Evolutionary conservation across 257 asterid species (phyloP), one percentile per base, ranked within the genome.

Genomic region (Salvia splendens): DNA sequence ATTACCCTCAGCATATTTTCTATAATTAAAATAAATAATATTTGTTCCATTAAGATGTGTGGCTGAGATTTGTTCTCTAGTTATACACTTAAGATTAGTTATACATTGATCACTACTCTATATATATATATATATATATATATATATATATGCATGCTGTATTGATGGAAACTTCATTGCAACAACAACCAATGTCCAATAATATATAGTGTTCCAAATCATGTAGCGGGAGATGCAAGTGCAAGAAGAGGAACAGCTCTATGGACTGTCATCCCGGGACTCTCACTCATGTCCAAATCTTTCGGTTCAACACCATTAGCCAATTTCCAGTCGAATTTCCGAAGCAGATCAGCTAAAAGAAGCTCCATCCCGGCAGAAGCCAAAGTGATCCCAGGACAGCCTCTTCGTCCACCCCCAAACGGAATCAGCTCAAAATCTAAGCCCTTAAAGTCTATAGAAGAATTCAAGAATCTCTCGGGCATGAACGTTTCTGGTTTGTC

Each of bases 331-430:
- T 81, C 64, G 40, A 75, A 79, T 42, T 68, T 75, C 4, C 70
- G 77, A 61, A 84, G 36, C 12, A 81, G 46, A 45, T 71, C 74
- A 43, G 85, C 89, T 3, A 84, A 1, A 51, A 74, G 67, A 4
- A 71, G 41, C 50, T 77, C 83, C 49, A 61, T 50, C 9, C 40
- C 38, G 1, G 62, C 74, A 14, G 70, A 35, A 0, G 76, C 72
- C 12, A 78, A 50, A 0, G 74, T 5, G 8, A 69, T 74, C 2
- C 85, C 78, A 0, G 83, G 86, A 28, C 89, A 84, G 0, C 77
- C 75, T 40, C 85, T 79, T n/a, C 85, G 47, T 0, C 87, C 90
- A 0, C 84, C 63, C n/a, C 90, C 89, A 28, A 85, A 85, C 0
- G 86, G 85, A 4, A 82, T 74, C 6, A 82, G 35, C 59, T 82